These are phyloP conservation scores for Yamadazyma aaseri DNA, from an alignment of 1,139 yeast species.

Conservation along the genomic window DNA sequence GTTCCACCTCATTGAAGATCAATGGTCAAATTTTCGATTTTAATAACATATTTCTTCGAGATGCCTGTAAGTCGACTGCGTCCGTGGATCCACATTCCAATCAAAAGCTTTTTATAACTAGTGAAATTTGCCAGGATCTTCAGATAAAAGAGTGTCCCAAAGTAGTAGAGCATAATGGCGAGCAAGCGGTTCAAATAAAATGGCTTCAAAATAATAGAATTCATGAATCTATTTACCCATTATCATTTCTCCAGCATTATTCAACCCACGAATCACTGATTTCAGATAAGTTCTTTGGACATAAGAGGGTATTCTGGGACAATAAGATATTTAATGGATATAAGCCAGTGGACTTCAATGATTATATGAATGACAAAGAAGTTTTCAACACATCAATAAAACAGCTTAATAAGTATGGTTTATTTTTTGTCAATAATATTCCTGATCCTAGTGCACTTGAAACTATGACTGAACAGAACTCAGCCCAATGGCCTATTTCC, in stretches of 20 bases:
- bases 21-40: slow-evolving; percentile 36
- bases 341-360: slow-evolving; percentile 31
- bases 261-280: slow-evolving; percentile 34
- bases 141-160: slow-evolving; percentile 25
- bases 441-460: slow-evolving; percentile 34
- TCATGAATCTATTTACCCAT: slow-evolving; percentile 41
- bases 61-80: slow-evolving; percentile 50
- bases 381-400: slow-evolving; percentile 39
- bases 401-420: slow-evolving; percentile 57
- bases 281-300: slow-evolving; percentile 32
- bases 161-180: slow-evolving; percentile 21
- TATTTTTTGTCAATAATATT: slow-evolving; percentile 53
- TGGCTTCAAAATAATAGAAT: slow-evolving; percentile 53
- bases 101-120: slow-evolving; percentile 70
- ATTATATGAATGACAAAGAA: slow-evolving; percentile 40
- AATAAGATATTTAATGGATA: slow-evolving; percentile 16
- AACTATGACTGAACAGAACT: slow-evolving; percentile 29
- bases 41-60: slow-evolving; percentile 61
- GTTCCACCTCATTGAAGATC: slow-evolving; percentile 21
- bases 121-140: slow-evolving; percentile 33
- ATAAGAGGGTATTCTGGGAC: slow-evolving; percentile 44
- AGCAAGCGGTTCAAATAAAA: slow-evolving; percentile 34
- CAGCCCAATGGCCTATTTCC: slow-evolving; percentile 40
- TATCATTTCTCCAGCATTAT: slow-evolving; percentile 46
- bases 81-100: slow-evolving; percentile 58